Evolutionary conservation across 495 filamentous ascomycete genomes (phyloP).

Genomic region (Arthonia radiata): DNA sequence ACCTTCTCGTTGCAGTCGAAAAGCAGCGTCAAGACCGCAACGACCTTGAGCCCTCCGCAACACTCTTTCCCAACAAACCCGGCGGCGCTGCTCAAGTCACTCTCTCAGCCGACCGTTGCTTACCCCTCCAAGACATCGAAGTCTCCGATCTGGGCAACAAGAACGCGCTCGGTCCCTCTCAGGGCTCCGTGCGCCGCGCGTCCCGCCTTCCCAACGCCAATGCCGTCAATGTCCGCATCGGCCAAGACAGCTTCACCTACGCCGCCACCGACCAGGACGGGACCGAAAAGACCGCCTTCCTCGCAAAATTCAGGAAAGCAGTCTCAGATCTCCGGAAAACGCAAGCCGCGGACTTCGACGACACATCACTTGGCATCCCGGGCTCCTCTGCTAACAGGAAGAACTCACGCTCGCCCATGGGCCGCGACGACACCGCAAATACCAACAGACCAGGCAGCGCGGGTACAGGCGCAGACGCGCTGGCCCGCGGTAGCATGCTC

Average conservation of each 20-base stretch:
- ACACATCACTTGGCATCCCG: conserved; percentile 42
- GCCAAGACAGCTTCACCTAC: conserved; percentile 77
- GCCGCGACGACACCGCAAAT: conserved; percentile 30
- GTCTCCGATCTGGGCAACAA: conserved; percentile 57
- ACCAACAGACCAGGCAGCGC: too few relatives aligned
- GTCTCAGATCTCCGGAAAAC: conserved; percentile 73
- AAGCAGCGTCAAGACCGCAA: conserved; percentile 62
- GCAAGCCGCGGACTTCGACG: conserved; percentile 58
- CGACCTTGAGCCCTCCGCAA: conserved; percentile 20
- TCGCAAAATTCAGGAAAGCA: conserved; percentile 74
- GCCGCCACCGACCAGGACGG: conserved; percentile 48
- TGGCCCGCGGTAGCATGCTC: too few relatives aligned
- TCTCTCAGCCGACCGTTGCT: conserved; percentile 79
- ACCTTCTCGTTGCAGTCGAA: conserved; percentile 74
- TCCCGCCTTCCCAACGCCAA: conserved; percentile 44
- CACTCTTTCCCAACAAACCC: conserved; percentile 7
- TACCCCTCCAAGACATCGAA: conserved; percentile 81
- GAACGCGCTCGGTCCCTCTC: conserved; percentile 33
- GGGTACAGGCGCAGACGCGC: too few relatives aligned
- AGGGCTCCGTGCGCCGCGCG: conserved; percentile 11
- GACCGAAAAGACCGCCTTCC: conserved; percentile 49
- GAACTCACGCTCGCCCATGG: conserved; percentile 43
- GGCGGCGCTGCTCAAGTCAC: conserved; percentile 26
- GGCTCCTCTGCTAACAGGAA: conserved; percentile 48
- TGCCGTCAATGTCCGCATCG: conserved; percentile 75